phyloP scores from a whole-genome alignment of 164 flowering plant genomes.

The Nymphaea colorata region DNA sequence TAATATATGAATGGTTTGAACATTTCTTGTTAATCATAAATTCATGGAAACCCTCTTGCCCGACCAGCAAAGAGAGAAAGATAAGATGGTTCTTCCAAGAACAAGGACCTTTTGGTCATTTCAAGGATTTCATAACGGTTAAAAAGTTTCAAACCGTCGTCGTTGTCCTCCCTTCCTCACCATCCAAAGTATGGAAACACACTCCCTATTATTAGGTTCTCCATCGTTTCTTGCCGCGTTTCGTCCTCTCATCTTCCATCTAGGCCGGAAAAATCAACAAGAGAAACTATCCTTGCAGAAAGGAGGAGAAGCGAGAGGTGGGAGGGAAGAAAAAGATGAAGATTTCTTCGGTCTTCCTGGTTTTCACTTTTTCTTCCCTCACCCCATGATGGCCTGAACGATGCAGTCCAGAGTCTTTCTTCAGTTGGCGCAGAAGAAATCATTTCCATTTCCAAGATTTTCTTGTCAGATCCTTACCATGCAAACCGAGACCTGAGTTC shows the following conservation, averaged over 20 bases:
- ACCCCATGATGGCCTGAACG: neutral
- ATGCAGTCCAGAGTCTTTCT: neutral
- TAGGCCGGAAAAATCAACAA: neutral
- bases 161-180: too few species aligned
- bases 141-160: too few species aligned
- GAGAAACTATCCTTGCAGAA: neutral
- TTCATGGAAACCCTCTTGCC: too few species aligned
- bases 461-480: neutral
- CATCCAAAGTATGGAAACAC: too few species aligned
- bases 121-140: too few species aligned
- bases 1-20: too few species aligned
- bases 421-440: neutral
- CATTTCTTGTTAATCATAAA: too few species aligned
- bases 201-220: too few species aligned
- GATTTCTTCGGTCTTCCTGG: neutral
- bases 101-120: too few species aligned
- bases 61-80: too few species aligned
- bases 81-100: too few species aligned
- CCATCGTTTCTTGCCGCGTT: too few species aligned
- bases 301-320: neutral
- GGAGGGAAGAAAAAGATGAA: neutral
- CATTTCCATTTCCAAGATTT: neutral
- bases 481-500: neutral
- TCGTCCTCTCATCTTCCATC: neutral
- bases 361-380: neutral